Evolutionary conservation across 805 yeast species (phyloP), one percentile per base, ranked within the genome.

Genomic region (Allodekkera sacchari): DNA sequence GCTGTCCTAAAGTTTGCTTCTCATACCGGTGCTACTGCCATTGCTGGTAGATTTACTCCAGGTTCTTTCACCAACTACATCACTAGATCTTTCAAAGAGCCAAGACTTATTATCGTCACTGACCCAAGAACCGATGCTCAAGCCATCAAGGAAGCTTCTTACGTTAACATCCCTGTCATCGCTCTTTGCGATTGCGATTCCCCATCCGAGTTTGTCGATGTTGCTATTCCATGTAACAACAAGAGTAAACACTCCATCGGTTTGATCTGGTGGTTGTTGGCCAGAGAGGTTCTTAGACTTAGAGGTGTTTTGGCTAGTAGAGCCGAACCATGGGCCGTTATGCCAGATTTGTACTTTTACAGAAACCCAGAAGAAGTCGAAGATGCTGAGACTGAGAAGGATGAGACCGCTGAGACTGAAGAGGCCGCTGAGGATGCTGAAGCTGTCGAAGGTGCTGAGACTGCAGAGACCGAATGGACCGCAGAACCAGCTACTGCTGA

Each of bases 1-100:
- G 99, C 98, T 63, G 99, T 89, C 55, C 81, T 92, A 70, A 92
- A 92, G 77, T 92, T 82, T 64, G 96, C 99, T 64, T 84, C 96
- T 58, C 97, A 92, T 88, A 88, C 97, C 58, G 97, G 97, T 71
- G 96, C 98, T 55, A 89, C 97, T 55, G 88, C 99, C 66, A 89
- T 92, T 74, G 99, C 98, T 58, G 99, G 99, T 74, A 87, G 99
- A 77, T 92, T 92, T 83, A 92, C 98, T 59, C 99, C 99, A 73
- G 99, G 99, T 84, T 80, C 83, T 76, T 92, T 92, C 92, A 92
- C 99, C 67, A 92, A 92, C 78, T 92, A 92, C 77, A 92, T 89
- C 77, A 92, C 98, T 71, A 89, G 96, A 74, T 85, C 96, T 57
- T 92, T 92, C 96, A 92, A 89, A 77, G 99, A 92, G 78, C 99